Base-by-base conservation (phyloP, 495 filamentous ascomycete genomes). In the Trichoderma virens region DNA sequence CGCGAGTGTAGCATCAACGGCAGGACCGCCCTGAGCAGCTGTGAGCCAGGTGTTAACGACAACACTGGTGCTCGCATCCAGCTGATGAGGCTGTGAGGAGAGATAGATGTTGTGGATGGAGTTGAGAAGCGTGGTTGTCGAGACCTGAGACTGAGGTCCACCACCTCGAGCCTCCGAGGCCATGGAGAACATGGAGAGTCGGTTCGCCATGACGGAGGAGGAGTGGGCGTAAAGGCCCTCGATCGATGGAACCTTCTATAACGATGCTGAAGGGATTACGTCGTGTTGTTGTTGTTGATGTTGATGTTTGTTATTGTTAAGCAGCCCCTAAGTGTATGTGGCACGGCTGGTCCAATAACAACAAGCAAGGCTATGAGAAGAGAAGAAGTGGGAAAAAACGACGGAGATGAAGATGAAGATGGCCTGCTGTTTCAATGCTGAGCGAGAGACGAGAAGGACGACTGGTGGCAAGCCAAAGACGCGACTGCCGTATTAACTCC, bases 41-140 rank as follows among this genome's bases (percentile, higher is more conserved):
- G 89, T 95, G 28, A 92, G 81, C 91, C 92, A 97, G 66, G 93
- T 95, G 76, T 97, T 98, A 63, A 98, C 93, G 0, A 93, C 95
- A 60, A 97, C 71, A 70, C 91, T 96, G 2, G 93, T 93, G 41
- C 90, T 89, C n/a, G 91, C 87, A 74, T 98, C 94, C 6, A 98
- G 83, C 65, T 81, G 81, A 74, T 94, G 93, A 8, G 93, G 87
- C 65, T 90, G 85, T 8, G 83, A 84, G 3, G 88, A 88, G n/a
- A 88, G 84, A 74, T 96, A 97, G 68, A 87, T 87, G 62, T 89
- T 93, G 74, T 98, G 92, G 28, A 97, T 83, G 63, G 92, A 86
- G 75, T 97, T 96, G 61, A 98, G 84, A 30, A 98, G 82, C 0
- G 91, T 93, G 8, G 92, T 93, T 4, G 95, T 97, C 9, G 94